phyloP scores from a whole-genome alignment of 257 asterid species.

The Pogostemon cablin region DNA sequence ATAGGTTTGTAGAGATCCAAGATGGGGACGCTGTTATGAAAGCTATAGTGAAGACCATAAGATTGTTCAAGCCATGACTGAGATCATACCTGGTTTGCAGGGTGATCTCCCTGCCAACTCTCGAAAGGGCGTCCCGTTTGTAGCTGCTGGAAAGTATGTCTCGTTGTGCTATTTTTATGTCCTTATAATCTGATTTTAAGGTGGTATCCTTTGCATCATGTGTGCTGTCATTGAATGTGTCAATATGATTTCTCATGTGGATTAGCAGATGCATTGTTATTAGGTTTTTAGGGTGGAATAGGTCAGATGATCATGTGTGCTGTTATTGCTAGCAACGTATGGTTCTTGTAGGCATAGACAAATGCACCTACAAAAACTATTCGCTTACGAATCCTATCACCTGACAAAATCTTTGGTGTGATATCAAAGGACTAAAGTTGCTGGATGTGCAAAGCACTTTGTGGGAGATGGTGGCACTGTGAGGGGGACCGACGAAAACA shows the following conservation, averaged over 20 bases:
- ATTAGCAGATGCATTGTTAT: too few relatives aligned
- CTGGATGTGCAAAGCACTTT: slow-evolving; percentile 72
- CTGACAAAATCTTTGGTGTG: slow-evolving; percentile 24
- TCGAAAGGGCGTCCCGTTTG: slow-evolving; percentile 63
- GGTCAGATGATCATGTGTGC: not conserved
- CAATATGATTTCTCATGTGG: too few relatives aligned
- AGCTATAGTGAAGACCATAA: slow-evolving; percentile 86
- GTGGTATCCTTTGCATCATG: slow-evolving; percentile 8
- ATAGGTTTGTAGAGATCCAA: slow-evolving; percentile 91
- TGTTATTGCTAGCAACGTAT: too few relatives aligned
- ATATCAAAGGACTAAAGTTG: slow-evolving; percentile 57
- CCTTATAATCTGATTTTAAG: slow-evolving; percentile 1
- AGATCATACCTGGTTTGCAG: slow-evolving; percentile 88
- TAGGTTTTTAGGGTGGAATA: too few relatives aligned
- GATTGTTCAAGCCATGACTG: slow-evolving; percentile 80
- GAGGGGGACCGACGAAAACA: slow-evolving; percentile 58
- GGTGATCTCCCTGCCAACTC: slow-evolving; percentile 70
- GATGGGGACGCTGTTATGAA: slow-evolving; percentile 98
- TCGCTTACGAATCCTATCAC: not conserved
- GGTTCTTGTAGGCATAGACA: too few relatives aligned
- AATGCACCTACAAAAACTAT: not conserved
- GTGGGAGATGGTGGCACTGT: slow-evolving; percentile 80
- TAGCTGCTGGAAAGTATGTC: slow-evolving; percentile 73
- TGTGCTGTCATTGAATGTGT: not conserved
- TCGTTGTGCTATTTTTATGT: not conserved